These are phyloP conservation scores for Diversispora epigaea DNA, from an alignment of 192 early-diverging fungal species.

Conservation along the genomic window DNA sequence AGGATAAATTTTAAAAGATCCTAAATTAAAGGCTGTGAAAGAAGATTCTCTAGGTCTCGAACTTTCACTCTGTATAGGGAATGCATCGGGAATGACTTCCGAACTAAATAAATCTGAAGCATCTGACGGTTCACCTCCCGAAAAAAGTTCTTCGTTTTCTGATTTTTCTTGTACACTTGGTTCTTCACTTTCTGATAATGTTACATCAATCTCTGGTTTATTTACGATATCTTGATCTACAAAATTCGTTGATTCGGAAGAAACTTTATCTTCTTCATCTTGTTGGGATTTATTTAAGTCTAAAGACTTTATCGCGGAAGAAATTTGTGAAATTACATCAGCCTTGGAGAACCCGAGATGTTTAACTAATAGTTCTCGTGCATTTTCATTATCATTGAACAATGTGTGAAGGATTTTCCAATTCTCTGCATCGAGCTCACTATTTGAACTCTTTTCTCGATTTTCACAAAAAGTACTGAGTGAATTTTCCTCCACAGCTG, in stretches of 20 bases:
- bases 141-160: conserved; percentile 10
- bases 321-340: conserved; percentile 61
- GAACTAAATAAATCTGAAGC: conserved; percentile 30
- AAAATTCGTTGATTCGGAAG: conserved; percentile 36
- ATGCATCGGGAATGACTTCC: conserved; percentile 18
- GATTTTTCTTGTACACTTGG: neutral
- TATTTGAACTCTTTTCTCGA: conserved; percentile 33
- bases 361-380: conserved; percentile 76
- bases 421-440: conserved; percentile 42
- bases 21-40: conserved; percentile 32
- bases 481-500: conserved; percentile 56
- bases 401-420: conserved; percentile 86
- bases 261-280: conserved; percentile 23
- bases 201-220: conserved; percentile 3
- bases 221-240: neutral
- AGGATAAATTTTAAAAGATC: conserved; percentile 53
- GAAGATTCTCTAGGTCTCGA: conserved; percentile 25
- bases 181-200: neutral
- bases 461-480: conserved; percentile 45
- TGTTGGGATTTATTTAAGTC: conserved; percentile 32
- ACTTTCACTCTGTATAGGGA: conserved; percentile 30
- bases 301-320: conserved; percentile 48
- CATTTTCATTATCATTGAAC: conserved; percentile 64
- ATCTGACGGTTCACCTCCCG: neutral
- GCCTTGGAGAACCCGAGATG: conserved; percentile 88